phyloP scores from a whole-genome alignment of 1,284 basidiomycete species.

The Takashimella koratensis region DNA sequence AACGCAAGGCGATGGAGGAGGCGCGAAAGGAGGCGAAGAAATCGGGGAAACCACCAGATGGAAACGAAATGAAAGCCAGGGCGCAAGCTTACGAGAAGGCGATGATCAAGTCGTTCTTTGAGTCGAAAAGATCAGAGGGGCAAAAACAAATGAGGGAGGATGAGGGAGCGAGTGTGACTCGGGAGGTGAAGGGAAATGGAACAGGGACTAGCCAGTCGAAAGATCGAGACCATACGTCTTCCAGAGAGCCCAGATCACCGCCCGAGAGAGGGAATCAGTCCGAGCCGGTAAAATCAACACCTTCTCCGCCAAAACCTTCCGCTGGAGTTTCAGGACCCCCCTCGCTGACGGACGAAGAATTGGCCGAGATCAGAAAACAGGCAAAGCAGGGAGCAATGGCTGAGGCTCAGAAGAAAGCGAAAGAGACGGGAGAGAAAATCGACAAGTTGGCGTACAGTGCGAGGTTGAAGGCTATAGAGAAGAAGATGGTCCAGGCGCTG shows the following conservation, averaged over 20 bases:
- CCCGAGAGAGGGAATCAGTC: too few species aligned
- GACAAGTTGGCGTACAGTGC: background rate
- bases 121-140: too few species aligned
- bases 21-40: background rate
- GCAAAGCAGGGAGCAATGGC: background rate
- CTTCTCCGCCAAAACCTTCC: too few species aligned
- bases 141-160: too few species aligned
- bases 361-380: background rate
- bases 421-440: background rate
- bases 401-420: background rate
- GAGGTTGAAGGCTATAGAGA: background rate
- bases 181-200: too few species aligned
- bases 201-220: too few species aligned
- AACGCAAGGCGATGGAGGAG: background rate
- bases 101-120: background rate
- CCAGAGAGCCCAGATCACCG: too few species aligned
- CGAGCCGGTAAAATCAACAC: too few species aligned
- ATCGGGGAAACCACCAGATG: background rate
- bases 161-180: too few species aligned
- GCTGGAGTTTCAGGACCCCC: too few species aligned
- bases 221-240: too few species aligned
- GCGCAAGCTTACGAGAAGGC: background rate
- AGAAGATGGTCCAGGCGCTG: background rate
- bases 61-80: background rate
- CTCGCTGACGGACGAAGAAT: too few species aligned